These are phyloP conservation scores for Mesostigma viride DNA, from an alignment of 139 green algal species.

Conservation along the genomic window DNA sequence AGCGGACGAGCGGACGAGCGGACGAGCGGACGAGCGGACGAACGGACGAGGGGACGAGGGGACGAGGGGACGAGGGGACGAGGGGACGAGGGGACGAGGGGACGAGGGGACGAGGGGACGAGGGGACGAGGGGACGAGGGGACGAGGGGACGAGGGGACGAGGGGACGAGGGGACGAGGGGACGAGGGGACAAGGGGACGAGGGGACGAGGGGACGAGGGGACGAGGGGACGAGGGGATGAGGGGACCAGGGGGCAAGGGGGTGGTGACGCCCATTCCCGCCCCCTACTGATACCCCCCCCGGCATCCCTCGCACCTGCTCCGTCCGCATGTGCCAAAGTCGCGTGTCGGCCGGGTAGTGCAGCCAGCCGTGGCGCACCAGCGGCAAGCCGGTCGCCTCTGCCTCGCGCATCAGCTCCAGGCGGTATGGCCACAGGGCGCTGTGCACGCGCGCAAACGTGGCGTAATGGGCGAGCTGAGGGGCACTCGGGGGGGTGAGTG, in stretches of 20 bases:
- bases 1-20: too few relatives aligned
- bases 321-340: neutral
- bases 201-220: neutral
- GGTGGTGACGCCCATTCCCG: neutral
- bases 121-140: too few relatives aligned
- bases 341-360: conserved; percentile 32
- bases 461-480: conserved; percentile 1
- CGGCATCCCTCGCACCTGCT: neutral
- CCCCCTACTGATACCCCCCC: neutral
- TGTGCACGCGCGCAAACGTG: conserved; percentile 1
- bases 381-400: conserved; percentile 13
- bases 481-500: too few relatives aligned
- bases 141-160: too few relatives aligned
- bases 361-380: conserved; percentile 30
- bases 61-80: too few relatives aligned
- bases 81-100: too few relatives aligned
- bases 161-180: neutral
- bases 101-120: too few relatives aligned
- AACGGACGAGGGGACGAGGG: too few relatives aligned
- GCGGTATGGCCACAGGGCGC: conserved; percentile 4
- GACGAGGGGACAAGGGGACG: neutral
- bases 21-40: too few relatives aligned
- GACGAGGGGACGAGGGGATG: neutral
- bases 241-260: neutral
- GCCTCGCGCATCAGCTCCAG: conserved; percentile 24